Conservation (phyloP, 192 early-diverging fungal species). For the Globomyces pollinis-pini region DNA sequence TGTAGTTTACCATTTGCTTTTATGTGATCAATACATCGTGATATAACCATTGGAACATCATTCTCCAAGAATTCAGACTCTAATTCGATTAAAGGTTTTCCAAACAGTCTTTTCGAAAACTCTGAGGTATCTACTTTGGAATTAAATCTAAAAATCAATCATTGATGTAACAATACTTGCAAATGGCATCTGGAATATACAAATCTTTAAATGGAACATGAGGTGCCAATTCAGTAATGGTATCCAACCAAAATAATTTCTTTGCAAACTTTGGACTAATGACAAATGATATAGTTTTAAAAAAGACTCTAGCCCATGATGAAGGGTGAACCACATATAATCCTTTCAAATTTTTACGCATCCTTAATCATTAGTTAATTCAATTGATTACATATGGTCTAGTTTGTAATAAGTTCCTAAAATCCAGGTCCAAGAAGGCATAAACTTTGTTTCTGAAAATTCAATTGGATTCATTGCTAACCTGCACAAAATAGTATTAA, state of each 20-base stretch:
- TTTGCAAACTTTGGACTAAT: conserved; percentile 44
- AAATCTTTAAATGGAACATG: neutral
- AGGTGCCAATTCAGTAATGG: neutral
- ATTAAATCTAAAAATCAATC: neutral
- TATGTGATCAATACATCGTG: neutral
- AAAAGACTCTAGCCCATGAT: conserved; percentile 68
- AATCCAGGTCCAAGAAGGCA: conserved; percentile 11
- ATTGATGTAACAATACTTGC: neutral
- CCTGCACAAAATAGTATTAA: neutral
- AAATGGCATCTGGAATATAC: conserved; percentile 3
- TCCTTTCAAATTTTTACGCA: conserved; percentile 88
- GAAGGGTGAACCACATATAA: conserved; percentile 91
- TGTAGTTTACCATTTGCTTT: neutral
- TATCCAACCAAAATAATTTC: conserved; percentile 3
- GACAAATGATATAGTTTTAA: conserved; percentile 67
- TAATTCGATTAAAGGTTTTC: too few relatives aligned
- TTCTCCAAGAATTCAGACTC: too few relatives aligned
- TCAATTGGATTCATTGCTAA: too few relatives aligned
- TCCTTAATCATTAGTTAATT: conserved; percentile 31
- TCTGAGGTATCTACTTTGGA: neutral
- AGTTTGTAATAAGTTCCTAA: conserved; percentile 7
- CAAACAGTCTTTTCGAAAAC: too few relatives aligned
- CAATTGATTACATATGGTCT: neutral
- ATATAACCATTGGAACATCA: neutral
- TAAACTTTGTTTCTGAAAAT: neutral